A percentile compares a stretch with the other conserved stretches of the same genome.
phyloP scores from a whole-genome alignment of 116 monocot genomes.

The Phalaenopsis hybrid region DNA sequence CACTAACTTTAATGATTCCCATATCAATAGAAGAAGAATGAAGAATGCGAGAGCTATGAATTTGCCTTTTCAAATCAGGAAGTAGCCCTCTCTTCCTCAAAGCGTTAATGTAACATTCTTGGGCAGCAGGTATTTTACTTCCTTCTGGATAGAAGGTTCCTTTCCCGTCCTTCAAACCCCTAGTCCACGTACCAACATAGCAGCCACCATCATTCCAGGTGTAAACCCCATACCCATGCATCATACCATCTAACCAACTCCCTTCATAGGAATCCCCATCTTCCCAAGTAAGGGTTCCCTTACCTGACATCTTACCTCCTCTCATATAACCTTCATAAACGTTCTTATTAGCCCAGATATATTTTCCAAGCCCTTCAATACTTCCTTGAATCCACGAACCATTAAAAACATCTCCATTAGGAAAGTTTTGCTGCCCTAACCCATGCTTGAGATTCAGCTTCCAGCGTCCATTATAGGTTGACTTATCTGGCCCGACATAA shows the following conservation, averaged over 20 bases:
- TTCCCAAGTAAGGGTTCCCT: constrained; percentile 72
- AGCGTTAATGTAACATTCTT: constrained; percentile 67
- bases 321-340: constrained; percentile 66
- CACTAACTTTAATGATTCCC: constrained; percentile 51
- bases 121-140: constrained; percentile 46
- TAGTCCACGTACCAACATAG: constrained; percentile 87
- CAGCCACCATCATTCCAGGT: constrained; percentile 69
- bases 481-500: constrained; percentile 37
- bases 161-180: constrained; percentile 86
- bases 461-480: constrained; percentile 75
- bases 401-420: constrained; percentile 82
- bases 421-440: constrained; percentile 52
- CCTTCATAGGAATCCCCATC: constrained; percentile 88
- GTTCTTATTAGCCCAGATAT: constrained; percentile 73
- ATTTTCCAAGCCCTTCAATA: constrained; percentile 78
- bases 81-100: constrained; percentile 60
- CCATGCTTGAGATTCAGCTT: constrained; percentile 81
- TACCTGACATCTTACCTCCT: constrained; percentile 69
- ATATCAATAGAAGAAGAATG: constrained; percentile 72
- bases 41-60: constrained; percentile 57
- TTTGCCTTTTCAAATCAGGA: constrained; percentile 66
- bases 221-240: constrained; percentile 81
- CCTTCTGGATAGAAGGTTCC: constrained; percentile 80
- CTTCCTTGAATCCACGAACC: constrained; percentile 84
- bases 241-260: constrained; percentile 70